These are phyloP conservation scores for Diphasiastrum complanatum DNA, from an alignment of 83 land plant genomes.

Conservation along the genomic window DNA sequence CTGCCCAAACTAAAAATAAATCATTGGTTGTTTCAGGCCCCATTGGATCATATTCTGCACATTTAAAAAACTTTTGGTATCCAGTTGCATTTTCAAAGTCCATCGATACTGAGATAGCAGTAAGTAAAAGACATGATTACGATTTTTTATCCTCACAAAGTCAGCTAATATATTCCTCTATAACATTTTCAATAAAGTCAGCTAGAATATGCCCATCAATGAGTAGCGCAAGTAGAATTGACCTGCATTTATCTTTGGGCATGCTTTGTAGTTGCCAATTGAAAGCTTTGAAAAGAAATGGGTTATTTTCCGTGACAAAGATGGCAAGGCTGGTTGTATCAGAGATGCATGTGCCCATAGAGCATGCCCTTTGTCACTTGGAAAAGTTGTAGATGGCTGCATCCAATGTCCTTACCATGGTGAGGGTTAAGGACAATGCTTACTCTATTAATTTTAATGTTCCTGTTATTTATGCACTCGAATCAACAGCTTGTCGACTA, in stretches of 20 bases:
- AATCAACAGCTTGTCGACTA: not conserved
- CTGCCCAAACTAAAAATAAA: constrained; percentile 16
- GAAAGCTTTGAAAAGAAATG: constrained; percentile 95
- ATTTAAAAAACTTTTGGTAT: constrained; percentile 87
- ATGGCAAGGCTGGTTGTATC: constrained; percentile 88
- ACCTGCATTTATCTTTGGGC: too few species aligned
- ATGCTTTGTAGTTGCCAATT: constrained; percentile 59
- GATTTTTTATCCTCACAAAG: not conserved
- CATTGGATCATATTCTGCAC: constrained; percentile 51
- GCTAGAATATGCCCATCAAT: too few species aligned
- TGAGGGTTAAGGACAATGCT: constrained; percentile 23
- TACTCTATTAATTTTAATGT: not conserved
- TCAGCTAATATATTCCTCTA: not conserved
- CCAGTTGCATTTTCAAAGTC: constrained; percentile 83
- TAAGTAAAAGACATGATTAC: constrained; percentile 9
- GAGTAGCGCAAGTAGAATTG: too few species aligned
- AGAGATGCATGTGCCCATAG: constrained; percentile 92
- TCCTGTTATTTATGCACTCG: not conserved
- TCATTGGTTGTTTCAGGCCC: constrained; percentile 80
- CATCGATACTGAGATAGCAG: constrained; percentile 75
- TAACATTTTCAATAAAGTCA: too few species aligned
- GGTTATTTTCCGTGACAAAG: constrained; percentile 92
- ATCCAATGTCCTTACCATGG: constrained; percentile 97
- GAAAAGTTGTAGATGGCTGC: constrained; percentile 76
- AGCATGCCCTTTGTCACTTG: constrained; percentile 95